phyloP scores from a whole-genome alignment of 2,329 filamentous ascomycete species.

The Colletotrichum cuscutae region DNA sequence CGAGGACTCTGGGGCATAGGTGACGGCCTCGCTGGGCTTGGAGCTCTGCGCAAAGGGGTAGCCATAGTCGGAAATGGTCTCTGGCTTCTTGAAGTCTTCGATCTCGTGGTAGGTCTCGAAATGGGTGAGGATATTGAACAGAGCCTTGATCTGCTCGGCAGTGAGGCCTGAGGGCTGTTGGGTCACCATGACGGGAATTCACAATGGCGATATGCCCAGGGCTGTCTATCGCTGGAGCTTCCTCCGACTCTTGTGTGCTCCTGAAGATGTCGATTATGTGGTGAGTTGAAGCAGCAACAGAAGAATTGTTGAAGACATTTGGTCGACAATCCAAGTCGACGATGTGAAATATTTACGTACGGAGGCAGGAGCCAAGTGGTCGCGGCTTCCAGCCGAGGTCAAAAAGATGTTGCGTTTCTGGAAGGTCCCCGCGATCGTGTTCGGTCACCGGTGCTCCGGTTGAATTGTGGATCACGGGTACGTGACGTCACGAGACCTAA shows the following conservation, averaged over 20 bases:
- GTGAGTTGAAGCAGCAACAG: not conserved
- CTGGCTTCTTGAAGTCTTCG: conserved; percentile 74
- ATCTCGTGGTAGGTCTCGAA: conserved; percentile 74
- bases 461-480: not conserved
- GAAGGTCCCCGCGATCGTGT: conserved; percentile 15
- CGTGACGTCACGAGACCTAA: not conserved
- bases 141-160: conserved; percentile 58
- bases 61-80: conserved; percentile 74
- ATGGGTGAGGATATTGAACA: conserved; percentile 70
- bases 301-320: not conserved
- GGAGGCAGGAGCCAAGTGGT: not conserved
- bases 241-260: not conserved
- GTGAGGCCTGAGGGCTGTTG: conserved; percentile 38
- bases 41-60: conserved; percentile 66
- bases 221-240: not conserved
- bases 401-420: conserved; percentile 6
- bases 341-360: not conserved
- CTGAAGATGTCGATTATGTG: not conserved
- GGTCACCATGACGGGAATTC: conserved; percentile 12
- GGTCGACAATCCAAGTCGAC: not conserved
- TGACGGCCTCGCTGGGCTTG: not conserved
- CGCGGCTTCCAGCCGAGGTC: not conserved
- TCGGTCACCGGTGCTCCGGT: not conserved
- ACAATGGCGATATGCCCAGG: not conserved
- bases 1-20: conserved; percentile 52